Base-by-base conservation (phyloP, 2,329 filamentous ascomycete genomes). In the Aspergillus alliaceus region DNA sequence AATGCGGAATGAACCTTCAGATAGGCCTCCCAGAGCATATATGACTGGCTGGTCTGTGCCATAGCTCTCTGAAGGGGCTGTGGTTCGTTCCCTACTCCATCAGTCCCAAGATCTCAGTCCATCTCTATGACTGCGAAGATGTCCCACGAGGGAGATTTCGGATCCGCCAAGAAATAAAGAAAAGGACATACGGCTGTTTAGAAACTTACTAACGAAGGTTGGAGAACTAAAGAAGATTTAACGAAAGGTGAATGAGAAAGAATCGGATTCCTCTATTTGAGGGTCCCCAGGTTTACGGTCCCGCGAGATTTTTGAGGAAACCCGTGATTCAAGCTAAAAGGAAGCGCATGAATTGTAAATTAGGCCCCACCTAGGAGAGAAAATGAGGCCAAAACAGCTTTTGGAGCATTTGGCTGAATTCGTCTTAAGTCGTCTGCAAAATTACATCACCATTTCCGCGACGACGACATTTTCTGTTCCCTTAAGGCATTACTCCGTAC, bases 21-120 rank as follows among this genome's bases (percentile, higher is more conserved):
- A 44, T n/a, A 9, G 40, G 15, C 40, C 47, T 20, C 44, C 14
- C 7, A 51, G 25, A 46, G 39, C 6, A 25, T 39, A 40, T 20
- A 46, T 32, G 24, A 31, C n/a, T 20, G 47, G 18, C 46, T 47
- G 54, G 57, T 54, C 54, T 50, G 20, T 47, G 40, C 47, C 35
- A 29, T 46, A 40, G 40, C 24, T 15, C 48, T 29, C 5, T 29
- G 34, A 18, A 47, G n/a, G 24, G 22, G 48, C n/a, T 35, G 29
- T 56, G 20, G 32, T 46, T 51, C 40, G 29, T 50, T 44, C 35
- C 12, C 27, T 24, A 47, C 49, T 32, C 25, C 25, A 47, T 35
- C 35, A 12, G 27, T 48, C 2, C 44, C 44, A 22, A 48, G n/a
- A 29, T 47, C 29, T 22, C 34, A 35, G 18, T 22, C 29, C 4